Base-by-base conservation (phyloP, 768 basidiomycete genomes). In the Cubamyces lactineus region DNA sequence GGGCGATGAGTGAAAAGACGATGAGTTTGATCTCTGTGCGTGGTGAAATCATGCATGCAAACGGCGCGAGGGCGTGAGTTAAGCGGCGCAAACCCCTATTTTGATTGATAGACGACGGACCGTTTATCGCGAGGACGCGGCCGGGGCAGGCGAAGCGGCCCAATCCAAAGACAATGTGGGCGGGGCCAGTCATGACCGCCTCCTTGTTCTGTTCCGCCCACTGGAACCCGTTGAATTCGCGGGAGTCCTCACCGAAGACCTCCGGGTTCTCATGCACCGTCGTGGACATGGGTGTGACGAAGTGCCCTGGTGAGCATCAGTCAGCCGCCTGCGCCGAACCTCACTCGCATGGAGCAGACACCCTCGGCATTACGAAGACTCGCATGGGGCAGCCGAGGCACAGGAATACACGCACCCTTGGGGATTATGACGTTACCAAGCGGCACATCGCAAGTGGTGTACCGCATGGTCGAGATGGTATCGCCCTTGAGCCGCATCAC, bases 401-500 rank as follows among this genome's bases (percentile, higher is more conserved):
- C n/a, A 38, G 19, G 19, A 7, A 30, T n/a, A 13, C 3, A 41
- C 55, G 4, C 30, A 69, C 73, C 75, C 66, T 73, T 73, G 21
- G 75, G 75, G 15, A 76, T 72, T 3, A 68, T 66, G 24, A 71
- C 72, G 19, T 62, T 62, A 19, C 63, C 74, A 50, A 75, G 61
- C 7, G 63, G 55, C 4, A 65, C 63, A 34, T 75, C 73, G 34
- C 63, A 54, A 3, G 70, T 72, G 8, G 76, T 74, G 54, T 67
- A 49, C 5, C 76, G 66, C 48, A 70, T 69, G 8, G 67, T 65
- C 19, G 69, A 68, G 43, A 77, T 67, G 7, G 74, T 75, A 53
- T 75, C 74, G 17, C 76, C 76, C 61, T 77, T 77, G 13, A 73
- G 71, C 16, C 74, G 72, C 71, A 77, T 69, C 13, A 77, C 76